These are phyloP conservation scores for Lophiotrema nucula DNA, from an alignment of 495 filamentous ascomycete species.

Conservation along the genomic window DNA sequence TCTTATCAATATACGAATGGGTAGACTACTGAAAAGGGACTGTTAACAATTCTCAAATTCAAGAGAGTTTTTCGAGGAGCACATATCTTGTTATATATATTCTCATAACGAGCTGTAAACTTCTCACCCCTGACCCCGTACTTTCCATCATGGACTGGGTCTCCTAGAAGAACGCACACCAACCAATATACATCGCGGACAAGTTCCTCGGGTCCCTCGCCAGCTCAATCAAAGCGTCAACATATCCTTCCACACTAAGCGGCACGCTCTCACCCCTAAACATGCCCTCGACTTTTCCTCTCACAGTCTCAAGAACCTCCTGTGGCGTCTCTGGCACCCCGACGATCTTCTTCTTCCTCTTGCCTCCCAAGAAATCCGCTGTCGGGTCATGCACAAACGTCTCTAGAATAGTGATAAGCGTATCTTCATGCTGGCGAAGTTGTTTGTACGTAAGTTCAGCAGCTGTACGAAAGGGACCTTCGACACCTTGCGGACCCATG, in stretches of 20 bases:
- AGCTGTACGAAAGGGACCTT: slow-evolving; percentile 87
- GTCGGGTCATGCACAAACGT: slow-evolving; percentile 97
- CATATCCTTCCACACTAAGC: slow-evolving; percentile 90
- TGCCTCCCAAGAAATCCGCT: slow-evolving; percentile 81
- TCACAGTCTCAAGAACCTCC: slow-evolving; percentile 85
- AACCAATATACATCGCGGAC: slow-evolving; percentile 94
- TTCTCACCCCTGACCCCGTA: no score
- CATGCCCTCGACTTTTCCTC: slow-evolving; percentile 79
- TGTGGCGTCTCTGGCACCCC: slow-evolving; percentile 81
- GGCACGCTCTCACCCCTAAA: slow-evolving; percentile 84
- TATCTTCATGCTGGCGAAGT: slow-evolving; percentile 88
- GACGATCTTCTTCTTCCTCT: slow-evolving; percentile 59
- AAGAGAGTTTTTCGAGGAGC: no score
- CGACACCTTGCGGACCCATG: slow-evolving; percentile 89
- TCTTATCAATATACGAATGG: no score
- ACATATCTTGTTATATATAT: no score
- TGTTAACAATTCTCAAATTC: no score
- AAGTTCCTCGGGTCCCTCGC: slow-evolving; percentile 75
- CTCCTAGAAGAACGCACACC: slow-evolving; percentile 89
- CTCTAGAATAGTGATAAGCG: slow-evolving; percentile 93
- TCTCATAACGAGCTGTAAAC: no score
- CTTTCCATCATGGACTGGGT: no score
- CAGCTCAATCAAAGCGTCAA: slow-evolving; percentile 84
- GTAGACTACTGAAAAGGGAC: no score
- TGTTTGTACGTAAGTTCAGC: slow-evolving; percentile 83